Base-by-base conservation (phyloP, 371 early-diverging fungal species). In the Rhizopus delemar region DNA sequence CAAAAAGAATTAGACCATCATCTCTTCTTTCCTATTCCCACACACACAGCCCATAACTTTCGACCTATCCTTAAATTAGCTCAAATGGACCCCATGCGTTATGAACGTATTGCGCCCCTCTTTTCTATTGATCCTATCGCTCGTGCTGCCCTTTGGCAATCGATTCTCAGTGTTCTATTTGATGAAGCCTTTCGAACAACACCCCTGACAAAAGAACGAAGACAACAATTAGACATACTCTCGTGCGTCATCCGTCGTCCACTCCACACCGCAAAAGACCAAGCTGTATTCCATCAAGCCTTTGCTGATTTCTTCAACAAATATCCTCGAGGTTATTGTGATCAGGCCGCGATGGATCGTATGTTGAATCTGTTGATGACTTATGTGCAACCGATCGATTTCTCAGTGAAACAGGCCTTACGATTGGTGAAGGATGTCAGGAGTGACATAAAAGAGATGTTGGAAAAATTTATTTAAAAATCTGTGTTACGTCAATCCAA, bases 121-220 rank as follows among this genome's bases (percentile, higher is more conserved):
- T 71, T 71, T 55, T 51, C 53, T 29, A 68, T 71, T 55, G 72
- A 71, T 39, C 68, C 66, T 11, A 15, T 50, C 0, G 68, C 72
- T 4, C 39, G 72, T n/a, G 45, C 57, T 0, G 46, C 28, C 7
- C 56, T 71, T 7, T 71, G 72, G 72, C 68, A 71, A 43, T 50
- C 65, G 3, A 41, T 59, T 0, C 22, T 68, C 2, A n/a, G 49
- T 1, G 9, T 65, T 0, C 32, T 71, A 2, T 64, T 71, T 50
- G 68, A 71, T 51, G 60, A 68, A 41, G 62, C 65, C 8, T 71
- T 68, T 50, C 34, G 60, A 22, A 50, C 53, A 3, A 46, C 51
- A n/a, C 29, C 36, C 2, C 52, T 43, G 8, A 59, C 61, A 13
- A 16, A 32, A 6, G 56, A 56, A 8, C 54, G 48, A 43, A 36